Percentiles rank a stretch among this genome's conserved stretches.
Evolutionary conservation across 2,329 filamentous ascomycete genomes (phyloP).

Genomic region (Arthrobotrys iridis): DNA sequence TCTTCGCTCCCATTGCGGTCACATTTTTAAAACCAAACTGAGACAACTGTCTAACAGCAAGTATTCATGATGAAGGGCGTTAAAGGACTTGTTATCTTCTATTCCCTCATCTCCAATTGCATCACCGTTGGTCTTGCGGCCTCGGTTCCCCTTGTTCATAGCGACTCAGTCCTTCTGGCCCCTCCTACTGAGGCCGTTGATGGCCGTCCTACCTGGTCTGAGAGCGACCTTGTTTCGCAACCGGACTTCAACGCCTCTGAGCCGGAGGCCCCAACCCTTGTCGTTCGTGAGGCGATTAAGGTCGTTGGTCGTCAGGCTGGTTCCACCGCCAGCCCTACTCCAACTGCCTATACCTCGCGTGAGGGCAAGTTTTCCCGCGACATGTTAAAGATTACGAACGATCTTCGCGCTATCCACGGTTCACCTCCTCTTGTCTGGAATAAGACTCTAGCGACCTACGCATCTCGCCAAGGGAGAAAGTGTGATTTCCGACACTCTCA

Average conservation of each 20-base stretch:
- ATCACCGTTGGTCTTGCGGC: slow-evolving; percentile 13
- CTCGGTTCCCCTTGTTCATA: neutral
- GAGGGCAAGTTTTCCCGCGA: slow-evolving; percentile 47
- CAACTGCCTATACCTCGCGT: slow-evolving; percentile 45
- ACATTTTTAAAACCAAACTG: neutral
- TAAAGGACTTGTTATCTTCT: slow-evolving; percentile 14
- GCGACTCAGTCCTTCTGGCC: slow-evolving; percentile 12
- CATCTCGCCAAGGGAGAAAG: slow-evolving; percentile 32
- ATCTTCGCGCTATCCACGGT: slow-evolving; percentile 47
- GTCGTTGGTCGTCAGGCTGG: slow-evolving; percentile 5
- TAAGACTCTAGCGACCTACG: slow-evolving; percentile 40
- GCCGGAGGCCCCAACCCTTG: slow-evolving; percentile 2
- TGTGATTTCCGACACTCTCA: slow-evolving; percentile 47
- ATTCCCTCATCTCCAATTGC: slow-evolving; percentile 23
- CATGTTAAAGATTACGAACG: slow-evolving; percentile 51
- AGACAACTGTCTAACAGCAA: neutral
- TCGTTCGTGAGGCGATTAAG: neutral
- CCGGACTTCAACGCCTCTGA: slow-evolving; percentile 27
- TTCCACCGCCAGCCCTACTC: slow-evolving; percentile 3
- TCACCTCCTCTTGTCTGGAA: slow-evolving; percentile 41
- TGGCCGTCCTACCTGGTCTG: slow-evolving; percentile 30
- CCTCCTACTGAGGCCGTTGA: slow-evolving; percentile 15
- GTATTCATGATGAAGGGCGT: slow-evolving; percentile 40
- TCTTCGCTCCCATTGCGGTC: neutral
- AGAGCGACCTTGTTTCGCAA: slow-evolving; percentile 1